Percentiles rank a stretch among this genome's conserved stretches.
phyloP scores from a whole-genome alignment of 192 early-diverging fungal genomes.

The Piromyces finnis region DNA sequence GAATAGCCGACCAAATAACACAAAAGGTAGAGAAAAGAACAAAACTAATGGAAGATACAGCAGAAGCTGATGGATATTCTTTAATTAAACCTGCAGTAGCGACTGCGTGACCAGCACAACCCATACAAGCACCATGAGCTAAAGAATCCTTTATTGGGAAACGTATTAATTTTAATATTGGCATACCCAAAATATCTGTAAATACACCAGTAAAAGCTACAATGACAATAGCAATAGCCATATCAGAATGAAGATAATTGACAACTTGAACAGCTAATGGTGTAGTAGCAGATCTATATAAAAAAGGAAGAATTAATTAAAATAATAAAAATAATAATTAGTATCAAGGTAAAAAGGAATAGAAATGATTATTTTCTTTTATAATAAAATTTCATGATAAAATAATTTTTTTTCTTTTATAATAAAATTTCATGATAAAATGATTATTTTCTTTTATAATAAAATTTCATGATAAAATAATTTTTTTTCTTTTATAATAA shows the following conservation, averaged over 20 bases:
- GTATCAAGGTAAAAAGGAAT: too few relatives aligned
- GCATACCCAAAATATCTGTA: not conserved
- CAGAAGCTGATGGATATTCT: not conserved
- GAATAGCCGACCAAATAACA: not conserved
- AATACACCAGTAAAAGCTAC: not conserved
- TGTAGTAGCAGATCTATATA: not conserved
- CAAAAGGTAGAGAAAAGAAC: not conserved
- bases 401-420: too few relatives aligned
- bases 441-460: too few relatives aligned
- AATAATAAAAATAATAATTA: too few relatives aligned
- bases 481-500: too few relatives aligned
- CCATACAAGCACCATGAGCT: not conserved
- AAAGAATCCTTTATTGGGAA: not conserved
- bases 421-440: too few relatives aligned
- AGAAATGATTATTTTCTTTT: too few relatives aligned
- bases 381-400: too few relatives aligned
- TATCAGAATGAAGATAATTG: not conserved
- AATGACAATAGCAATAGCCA: not conserved
- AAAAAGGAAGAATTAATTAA: too few relatives aligned
- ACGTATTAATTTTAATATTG: not conserved
- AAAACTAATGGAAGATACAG: not conserved
- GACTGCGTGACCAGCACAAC: not conserved
- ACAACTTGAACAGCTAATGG: not conserved
- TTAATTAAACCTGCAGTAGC: not conserved
- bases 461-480: too few relatives aligned